phyloP scores from a whole-genome alignment of 2,329 filamentous ascomycete genomes.

The Fusarium azukiicola region DNA sequence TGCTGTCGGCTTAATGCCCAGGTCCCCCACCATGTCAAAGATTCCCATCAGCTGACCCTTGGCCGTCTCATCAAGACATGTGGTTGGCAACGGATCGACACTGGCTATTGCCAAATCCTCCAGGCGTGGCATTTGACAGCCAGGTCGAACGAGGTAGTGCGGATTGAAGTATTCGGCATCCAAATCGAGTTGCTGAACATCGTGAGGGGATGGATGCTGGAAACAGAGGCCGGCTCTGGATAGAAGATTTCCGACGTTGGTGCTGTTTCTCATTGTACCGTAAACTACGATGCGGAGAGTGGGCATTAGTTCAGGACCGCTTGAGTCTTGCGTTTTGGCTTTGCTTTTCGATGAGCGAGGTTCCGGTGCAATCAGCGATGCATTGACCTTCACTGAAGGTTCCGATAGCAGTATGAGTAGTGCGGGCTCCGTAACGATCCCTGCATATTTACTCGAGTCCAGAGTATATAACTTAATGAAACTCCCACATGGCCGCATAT shows the following conservation, averaged over 20 bases:
- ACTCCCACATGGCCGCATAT: not conserved
- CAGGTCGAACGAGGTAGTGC: not conserved
- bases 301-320: not conserved
- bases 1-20: not conserved
- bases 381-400: not conserved
- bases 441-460: not conserved
- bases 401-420: not conserved
- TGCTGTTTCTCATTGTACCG: not conserved
- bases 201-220: accelerated
- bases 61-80: not conserved
- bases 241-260: not conserved
- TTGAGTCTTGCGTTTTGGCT: not conserved
- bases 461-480: not conserved
- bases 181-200: not conserved
- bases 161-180: constrained; percentile 23
- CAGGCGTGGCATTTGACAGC: constrained; percentile 11
- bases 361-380: not conserved
- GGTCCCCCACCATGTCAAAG: constrained; percentile 9
- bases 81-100: accelerated
- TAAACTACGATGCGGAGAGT: not conserved
- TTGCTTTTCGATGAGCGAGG: not conserved
- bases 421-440: not conserved
- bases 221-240: not conserved
- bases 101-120: constrained; percentile 5
- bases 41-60: not conserved